A percentile compares a stretch with the other conserved stretches of the same genome.
phyloP scores from a whole-genome alignment of 345 rosid species.

The Lepidium didymum region DNA sequence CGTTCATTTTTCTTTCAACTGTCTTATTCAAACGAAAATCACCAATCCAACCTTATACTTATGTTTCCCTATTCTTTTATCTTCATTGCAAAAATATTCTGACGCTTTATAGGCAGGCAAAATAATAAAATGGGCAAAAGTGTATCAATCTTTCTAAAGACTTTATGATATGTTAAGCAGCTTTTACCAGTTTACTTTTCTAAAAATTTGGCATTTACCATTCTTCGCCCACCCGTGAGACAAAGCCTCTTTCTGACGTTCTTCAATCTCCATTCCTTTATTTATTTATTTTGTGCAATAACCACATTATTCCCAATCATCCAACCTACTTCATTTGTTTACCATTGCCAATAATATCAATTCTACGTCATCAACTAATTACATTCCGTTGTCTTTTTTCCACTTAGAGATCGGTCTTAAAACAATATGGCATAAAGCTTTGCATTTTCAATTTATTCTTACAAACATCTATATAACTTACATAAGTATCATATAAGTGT shows the following conservation, averaged over 20 bases:
- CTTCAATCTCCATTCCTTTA: not conserved
- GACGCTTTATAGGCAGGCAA: not conserved
- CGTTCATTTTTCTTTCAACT: no score
- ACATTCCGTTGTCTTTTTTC: not conserved
- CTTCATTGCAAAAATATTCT: no score
- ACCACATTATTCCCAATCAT: not conserved
- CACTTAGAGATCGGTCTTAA: not conserved
- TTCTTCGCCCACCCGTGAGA: conserved; percentile 14
- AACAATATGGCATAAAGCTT: not conserved
- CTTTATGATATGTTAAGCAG: not conserved
- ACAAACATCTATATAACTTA: no score
- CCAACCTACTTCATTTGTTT: not conserved
- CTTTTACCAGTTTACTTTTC: not conserved
- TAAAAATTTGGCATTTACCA: conserved; percentile 6
- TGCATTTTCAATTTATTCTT: no score
- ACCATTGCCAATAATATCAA: not conserved
- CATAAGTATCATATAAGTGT: no score
- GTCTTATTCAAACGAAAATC: no score
- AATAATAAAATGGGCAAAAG: not conserved
- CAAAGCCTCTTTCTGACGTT: conserved; percentile 1
- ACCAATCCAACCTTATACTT: no score
- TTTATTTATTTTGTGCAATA: not conserved
- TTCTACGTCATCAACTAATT: not conserved
- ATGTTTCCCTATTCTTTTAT: no score
- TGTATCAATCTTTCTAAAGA: not conserved